Evolutionary conservation across 495 filamentous ascomycete genomes (phyloP), one percentile per base, ranked within the genome.

Genomic region (Letharia lupina): DNA sequence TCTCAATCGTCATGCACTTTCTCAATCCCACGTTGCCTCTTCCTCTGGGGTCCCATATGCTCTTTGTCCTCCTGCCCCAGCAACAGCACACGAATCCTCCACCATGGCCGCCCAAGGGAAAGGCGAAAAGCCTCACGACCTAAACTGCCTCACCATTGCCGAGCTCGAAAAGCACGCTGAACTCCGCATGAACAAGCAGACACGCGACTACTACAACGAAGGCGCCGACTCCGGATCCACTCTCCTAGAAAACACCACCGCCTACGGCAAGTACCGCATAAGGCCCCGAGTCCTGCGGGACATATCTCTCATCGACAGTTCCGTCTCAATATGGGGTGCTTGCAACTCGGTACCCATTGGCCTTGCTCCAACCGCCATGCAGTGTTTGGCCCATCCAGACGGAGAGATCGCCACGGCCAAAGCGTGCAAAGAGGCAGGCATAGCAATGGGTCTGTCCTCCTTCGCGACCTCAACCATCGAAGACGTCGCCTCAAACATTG

Each of bases 361-460:
- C 8, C 66, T 77, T 31, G 73, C 77, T 2, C 81, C 79, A 40
- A 75, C 78, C 0, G 81, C 75, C 15, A 76, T 82, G 70, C 80
- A 81, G 33, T 74, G 70, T 39, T 82, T 94, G 3, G 91, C 89
- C 13, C 83, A 96, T 74, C 84, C 84, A 2, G 87, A 93, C 70
- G 91, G 90, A 52, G 91, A 96, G 73, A 69, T 82, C 54, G 81
- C 78, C 13, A 80, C 81, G 31, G 72, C 77, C 15, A 72, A 76
- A 13, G 81, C 80, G 13, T 76, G 75, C 35, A 75, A 73, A 11
- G 74, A 77, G 28, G 62, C 61, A 3, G 75, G 77, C 7, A 73
- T 87, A 45, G 69, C 71, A 37, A 86, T 87, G 83, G 80, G 76
- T 0, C 68, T 87, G 33, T 85, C 83, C 0, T 80, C 78, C 1